Evolutionary conservation across 1,284 basidiomycete genomes (phyloP), one percentile per base, ranked within the genome.

Genomic region (Fomes fomentarius): DNA sequence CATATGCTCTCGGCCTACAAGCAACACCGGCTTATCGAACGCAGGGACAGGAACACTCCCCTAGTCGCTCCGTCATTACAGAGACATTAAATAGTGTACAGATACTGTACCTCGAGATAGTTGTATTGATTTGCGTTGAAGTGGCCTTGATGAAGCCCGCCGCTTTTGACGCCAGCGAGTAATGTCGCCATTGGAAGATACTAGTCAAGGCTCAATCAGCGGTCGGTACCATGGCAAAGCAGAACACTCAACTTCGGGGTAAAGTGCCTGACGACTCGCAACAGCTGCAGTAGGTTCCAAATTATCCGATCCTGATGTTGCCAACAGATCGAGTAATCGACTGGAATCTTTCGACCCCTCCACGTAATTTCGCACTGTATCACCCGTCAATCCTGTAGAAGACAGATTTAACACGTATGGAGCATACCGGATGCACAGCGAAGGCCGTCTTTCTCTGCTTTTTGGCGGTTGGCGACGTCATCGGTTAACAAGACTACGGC

Each of bases 101-200:
- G 7, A 37, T 14, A 12, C 53, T 76, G 47, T 47, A 89, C 91
- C 79, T 98, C 95, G 7, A 98, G 80, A 67, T 96, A 99, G 71
- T 99, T 99, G 77, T 94, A 99, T 57, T 89, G 86, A 65, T 93
- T 98, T 4, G 96, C 93, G 66, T 93, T 96, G 76, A 98, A 99
- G 69, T 95, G 89, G 0, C 97, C 97, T 72, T 96, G 92, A 63
- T 94, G 82, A 10, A 96, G 82, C 46, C 89, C 78, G 0, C 93
- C 93, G 9, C 85, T 83, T 70, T 94, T 96, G 50, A 98, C 79
- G 1, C 94, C 96, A 7, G 94, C 93, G 25, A 85, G 72, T 17
- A 98, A 73, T 0, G 83, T 85, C 1, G 87, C 80, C 26, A 83
- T 78, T 0, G 94, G 80, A 10, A 98, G 77, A 70, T 99, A 96